phyloP scores from a whole-genome alignment of 192 early-diverging fungal species.

The Pilobolus umbonatus region DNA sequence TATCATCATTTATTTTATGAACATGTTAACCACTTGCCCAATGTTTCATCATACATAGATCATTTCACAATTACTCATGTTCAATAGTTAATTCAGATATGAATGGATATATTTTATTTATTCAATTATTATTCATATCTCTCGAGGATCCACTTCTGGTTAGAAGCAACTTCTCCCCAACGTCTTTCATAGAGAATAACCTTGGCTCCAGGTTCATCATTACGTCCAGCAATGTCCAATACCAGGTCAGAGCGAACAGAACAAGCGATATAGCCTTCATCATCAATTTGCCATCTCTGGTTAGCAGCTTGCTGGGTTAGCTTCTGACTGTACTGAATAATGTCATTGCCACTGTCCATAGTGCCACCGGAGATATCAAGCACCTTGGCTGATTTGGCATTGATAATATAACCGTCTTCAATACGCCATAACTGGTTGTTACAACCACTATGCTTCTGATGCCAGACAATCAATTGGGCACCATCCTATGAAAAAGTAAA shows the following conservation, averaged over 20 bases:
- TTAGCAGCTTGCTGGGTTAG: conserved; percentile 15
- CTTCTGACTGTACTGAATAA: conserved; percentile 19
- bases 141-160: conserved; percentile 21
- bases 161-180: conserved; percentile 13
- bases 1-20: no score
- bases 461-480: conserved; percentile 18
- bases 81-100: no score
- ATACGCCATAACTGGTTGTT: conserved; percentile 20
- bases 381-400: conserved; percentile 22
- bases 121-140: no score
- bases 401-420: no score
- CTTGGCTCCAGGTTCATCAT: conserved; percentile 6
- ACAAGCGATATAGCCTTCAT: conserved; percentile 20
- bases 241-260: conserved; percentile 16
- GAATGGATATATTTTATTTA: no score
- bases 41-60: no score
- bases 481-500: no score
- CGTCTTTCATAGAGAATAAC: conserved; percentile 19
- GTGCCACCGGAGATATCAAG: conserved; percentile 22
- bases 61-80: no score
- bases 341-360: conserved; percentile 2
- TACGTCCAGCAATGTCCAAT: conserved; percentile 17
- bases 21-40: no score
- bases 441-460: conserved; percentile 9
- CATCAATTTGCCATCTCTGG: conserved; percentile 20